Conservation (phyloP, 768 basidiomycete species). For the Psilocybe subaeruginosa region DNA sequence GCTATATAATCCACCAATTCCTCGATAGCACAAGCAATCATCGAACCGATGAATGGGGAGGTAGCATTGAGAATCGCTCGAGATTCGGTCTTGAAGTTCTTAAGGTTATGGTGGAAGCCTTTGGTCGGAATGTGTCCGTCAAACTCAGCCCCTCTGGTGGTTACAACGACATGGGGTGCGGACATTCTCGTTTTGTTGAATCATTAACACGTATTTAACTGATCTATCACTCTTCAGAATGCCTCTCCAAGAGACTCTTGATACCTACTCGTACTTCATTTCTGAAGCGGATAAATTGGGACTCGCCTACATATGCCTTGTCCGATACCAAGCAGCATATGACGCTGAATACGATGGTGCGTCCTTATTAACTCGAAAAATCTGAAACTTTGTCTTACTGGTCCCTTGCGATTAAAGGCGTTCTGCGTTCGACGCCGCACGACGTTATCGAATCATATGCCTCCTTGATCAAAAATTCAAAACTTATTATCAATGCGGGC, state of each 20-base stretch:
- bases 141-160: constrained; percentile 47
- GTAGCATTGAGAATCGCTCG: constrained; percentile 56
- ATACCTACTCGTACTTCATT: not conserved
- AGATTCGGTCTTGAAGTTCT: constrained; percentile 57
- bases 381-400: not conserved
- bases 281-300: constrained; percentile 5
- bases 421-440: constrained; percentile 36
- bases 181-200: not conserved
- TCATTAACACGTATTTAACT: not conserved
- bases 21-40: constrained; percentile 48
- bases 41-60: constrained; percentile 64
- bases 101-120: constrained; percentile 44
- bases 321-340: constrained; percentile 24
- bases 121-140: constrained; percentile 46
- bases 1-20: constrained; percentile 53
- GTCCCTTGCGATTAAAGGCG: constrained; percentile 23
- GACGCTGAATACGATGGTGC: constrained; percentile 35
- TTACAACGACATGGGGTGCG: constrained; percentile 48
- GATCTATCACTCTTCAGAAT: constrained; percentile 11
- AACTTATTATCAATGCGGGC: constrained; percentile 39
- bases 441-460: constrained; percentile 43
- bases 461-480: constrained; percentile 37
- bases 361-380: not conserved
- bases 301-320: constrained; percentile 25
- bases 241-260: constrained; percentile 3